Evolutionary conservation across 441 rosid species (phyloP).

Genomic region (Syzygium syzygioides): DNA sequence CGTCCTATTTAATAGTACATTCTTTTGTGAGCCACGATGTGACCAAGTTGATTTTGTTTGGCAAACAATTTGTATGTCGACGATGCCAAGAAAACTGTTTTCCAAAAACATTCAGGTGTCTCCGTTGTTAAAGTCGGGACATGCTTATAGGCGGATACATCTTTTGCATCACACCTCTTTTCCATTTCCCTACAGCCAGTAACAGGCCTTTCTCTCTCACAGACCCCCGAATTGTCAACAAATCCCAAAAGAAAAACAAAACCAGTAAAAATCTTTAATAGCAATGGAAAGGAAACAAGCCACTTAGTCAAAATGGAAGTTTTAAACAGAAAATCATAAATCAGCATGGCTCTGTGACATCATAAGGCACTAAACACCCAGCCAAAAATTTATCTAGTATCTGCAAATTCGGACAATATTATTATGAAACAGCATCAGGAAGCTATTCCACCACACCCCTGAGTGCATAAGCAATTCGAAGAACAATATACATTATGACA

Average conservation of each 20-base stretch:
- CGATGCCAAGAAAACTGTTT: not conserved
- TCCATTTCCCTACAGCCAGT: not conserved
- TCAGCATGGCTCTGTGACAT: not conserved
- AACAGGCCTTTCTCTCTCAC: not conserved
- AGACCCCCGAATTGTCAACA: not conserved
- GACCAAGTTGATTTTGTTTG: not conserved
- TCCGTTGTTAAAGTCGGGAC: rapidly evolving
- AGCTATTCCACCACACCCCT: not conserved
- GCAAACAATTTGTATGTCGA: not conserved
- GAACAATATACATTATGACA: not conserved
- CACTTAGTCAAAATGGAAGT: not conserved
- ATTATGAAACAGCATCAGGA: not conserved
- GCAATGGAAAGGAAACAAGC: not conserved
- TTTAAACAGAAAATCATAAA: not conserved
- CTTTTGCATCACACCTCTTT: not conserved
- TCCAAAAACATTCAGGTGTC: not conserved
- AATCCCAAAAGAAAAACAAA: not conserved
- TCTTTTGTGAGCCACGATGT: not conserved
- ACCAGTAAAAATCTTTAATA: not conserved
- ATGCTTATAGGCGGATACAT: not conserved
- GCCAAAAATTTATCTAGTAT: not conserved
- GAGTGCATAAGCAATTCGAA: not conserved
- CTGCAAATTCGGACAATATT: not conserved
- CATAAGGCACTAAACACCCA: not conserved
- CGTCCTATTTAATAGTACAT: not conserved